Base-by-base conservation (phyloP, 108 stramenopile species). In the Epithemia pelagica region DNA sequence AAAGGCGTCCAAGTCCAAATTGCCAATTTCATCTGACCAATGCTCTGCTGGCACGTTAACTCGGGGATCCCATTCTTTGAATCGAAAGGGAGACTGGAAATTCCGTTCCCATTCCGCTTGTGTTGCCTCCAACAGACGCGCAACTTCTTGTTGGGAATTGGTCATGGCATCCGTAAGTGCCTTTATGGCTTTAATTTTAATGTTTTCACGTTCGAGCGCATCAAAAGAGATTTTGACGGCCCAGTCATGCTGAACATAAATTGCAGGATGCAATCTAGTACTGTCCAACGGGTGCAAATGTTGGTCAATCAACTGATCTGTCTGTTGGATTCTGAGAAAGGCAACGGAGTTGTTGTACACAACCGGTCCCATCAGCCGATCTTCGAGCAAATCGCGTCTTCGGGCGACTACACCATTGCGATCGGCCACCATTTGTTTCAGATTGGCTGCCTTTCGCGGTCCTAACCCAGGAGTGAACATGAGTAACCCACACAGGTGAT, bases 401-500 rank as follows among this genome's bases (percentile, higher is more conserved):
- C 75, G 81, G 24, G 81, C 70, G 2, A 90, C 79, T 15, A 78
- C 72, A 51, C 89, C 87, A 10, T 82, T 75, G 22, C 85, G 82
- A 46, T 46, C 37, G 53, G 75, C 66, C 26, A 92, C 58, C 62
- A 62, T 87, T 59, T 92, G 86, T 62, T 92, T 95, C 28, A 91
- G 64, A 78, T 80, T 90, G 31, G 82, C 87, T 28, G 95, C 94
- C 73, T 97, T 97, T 24, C 97, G 78, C 31, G 94, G 95, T 55
- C 97, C 97, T 28, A 97, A 68, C 10, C 97, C 97, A 30, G 95
- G 89, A n/a, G 95, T 86, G 78, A 97, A 97, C 19, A 87, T 78
- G 30, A 97, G 72, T 29, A 89, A 53, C 15, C 86, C 88, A 54
- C 78, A 77, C 58, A 90, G 64, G 58, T 95, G 94, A 69, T 87